Evolutionary conservation across 1,284 basidiomycete species (phyloP), one percentile per base, ranked within the genome.

Genomic region (Chondrostereum purpureum): DNA sequence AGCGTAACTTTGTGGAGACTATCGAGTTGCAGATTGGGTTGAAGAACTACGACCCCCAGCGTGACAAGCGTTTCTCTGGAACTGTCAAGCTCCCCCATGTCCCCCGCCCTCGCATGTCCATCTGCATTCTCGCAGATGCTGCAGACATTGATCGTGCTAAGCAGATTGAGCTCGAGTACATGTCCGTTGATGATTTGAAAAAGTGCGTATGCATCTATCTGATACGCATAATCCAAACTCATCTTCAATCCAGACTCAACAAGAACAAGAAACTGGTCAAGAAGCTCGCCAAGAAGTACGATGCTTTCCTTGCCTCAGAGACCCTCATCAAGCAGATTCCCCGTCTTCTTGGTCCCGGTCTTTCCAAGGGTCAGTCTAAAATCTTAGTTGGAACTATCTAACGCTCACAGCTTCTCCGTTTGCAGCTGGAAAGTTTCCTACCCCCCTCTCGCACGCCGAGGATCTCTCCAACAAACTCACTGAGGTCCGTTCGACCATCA

Each of bases 241-340:
- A 48, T 43, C 1, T 3, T 37, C 37, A 17, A 12, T 24, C 2
- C 39, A 90, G 87, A 74, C 82, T 97, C 58, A 97, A 96, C 87
- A 96, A 96, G 79, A 99, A 99, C 85, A 99, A 99, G 82, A 99
- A 99, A 78, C 91, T 99, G 55, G 95, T 99, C 65, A 99, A 99
- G 83, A 99, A 95, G 79, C 90, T 99, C 59, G 95, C 95, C 55
- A 97, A 98, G 80, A 98, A 98, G 72, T 95, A 98, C 76, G 95
- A 99, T 62, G 93, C 95, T 55, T 99, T 99, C 86, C 75, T 99
- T 55, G 84, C 96, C 42, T 99, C 96, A 53, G 96, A 99, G 70
- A 77, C 92, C 53, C 80, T 99, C 58, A 98, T 99, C 81, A 99
- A 97, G 82, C 95, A 98, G 76, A 99, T 99, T 54, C 96, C 95